Percentiles rank a stretch among this genome's conserved stretches.
Evolutionary conservation across 805 yeast species (phyloP).

Genomic region (Lipomyces sp.): DNA sequence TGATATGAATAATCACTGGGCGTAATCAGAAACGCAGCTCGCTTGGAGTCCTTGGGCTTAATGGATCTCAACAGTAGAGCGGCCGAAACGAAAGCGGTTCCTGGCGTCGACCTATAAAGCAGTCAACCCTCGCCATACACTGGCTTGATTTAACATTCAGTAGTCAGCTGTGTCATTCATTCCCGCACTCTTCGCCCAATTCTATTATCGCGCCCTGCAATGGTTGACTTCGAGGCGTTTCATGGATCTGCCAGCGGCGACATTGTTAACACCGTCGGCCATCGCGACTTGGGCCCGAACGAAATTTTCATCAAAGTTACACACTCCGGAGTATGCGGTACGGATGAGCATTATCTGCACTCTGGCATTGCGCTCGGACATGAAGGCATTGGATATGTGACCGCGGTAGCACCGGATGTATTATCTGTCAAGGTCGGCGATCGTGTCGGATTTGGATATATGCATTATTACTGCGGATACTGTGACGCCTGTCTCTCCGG

Average conservation of each 20-base stretch:
- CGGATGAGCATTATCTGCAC: conserved; percentile 2
- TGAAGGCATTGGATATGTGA: conserved; percentile 6
- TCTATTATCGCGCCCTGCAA: too few relatives aligned
- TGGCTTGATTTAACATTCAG: too few relatives aligned
- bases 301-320: conserved; percentile 3
- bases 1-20: too few relatives aligned
- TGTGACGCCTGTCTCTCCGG: conserved; percentile 1
- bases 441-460: conserved; percentile 1
- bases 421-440: conserved; percentile 4
- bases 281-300: not conserved
- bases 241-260: not conserved
- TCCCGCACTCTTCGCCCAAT: too few relatives aligned
- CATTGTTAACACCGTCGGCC: not conserved
- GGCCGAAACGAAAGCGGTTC: too few relatives aligned
- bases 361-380: conserved; percentile 3
- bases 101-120: too few relatives aligned
- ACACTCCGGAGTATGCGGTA: conserved; percentile 7
- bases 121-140: too few relatives aligned
- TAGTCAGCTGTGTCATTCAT: too few relatives aligned
- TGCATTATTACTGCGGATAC: conserved; percentile 1
- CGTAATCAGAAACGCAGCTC: too few relatives aligned
- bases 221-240: not conserved
- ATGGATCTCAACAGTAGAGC: too few relatives aligned
- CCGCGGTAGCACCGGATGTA: not conserved
- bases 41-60: too few relatives aligned